These are phyloP conservation scores for Globisporangium emineosum DNA, from an alignment of 352 stramenopile species.

Conservation along the genomic window DNA sequence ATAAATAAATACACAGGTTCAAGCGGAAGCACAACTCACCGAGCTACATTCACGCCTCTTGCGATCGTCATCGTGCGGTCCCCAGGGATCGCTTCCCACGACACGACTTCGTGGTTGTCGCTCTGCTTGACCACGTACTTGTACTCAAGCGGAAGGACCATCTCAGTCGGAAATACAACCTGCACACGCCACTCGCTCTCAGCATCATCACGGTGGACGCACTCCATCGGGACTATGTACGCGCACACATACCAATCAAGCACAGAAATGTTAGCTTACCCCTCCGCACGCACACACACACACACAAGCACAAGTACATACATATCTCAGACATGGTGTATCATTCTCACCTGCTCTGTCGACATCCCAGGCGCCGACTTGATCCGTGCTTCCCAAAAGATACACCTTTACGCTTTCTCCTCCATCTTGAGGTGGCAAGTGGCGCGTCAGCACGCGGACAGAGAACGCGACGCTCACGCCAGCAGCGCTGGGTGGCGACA, in stretches of 20 bases:
- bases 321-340: too few species aligned
- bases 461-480: conserved; percentile 29
- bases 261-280: neutral
- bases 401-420: conserved; percentile 33
- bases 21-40: conserved; percentile 21
- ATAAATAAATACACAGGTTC: too few species aligned
- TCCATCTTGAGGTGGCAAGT: conserved; percentile 1
- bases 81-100: conserved; percentile 71
- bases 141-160: conserved; percentile 54
- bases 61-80: conserved; percentile 59
- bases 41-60: conserved; percentile 41
- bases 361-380: conserved; percentile 65
- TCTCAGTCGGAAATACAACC: conserved; percentile 25
- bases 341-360: conserved; percentile 36
- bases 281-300: neutral
- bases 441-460: conserved; percentile 29
- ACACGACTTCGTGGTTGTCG: conserved; percentile 36
- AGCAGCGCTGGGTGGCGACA: neutral
- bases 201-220: conserved; percentile 20
- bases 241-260: conserved; percentile 1
- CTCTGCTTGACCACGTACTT: conserved; percentile 69
- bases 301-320: too few species aligned
- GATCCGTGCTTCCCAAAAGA: conserved; percentile 42
- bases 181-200: conserved; percentile 42
- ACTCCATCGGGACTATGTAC: conserved; percentile 42